Conservation (phyloP, 306 rosid species). For the barrel medic (Medicago truncatula) region MtrunA17r5.0-ANR NC_053047.1:3051001-3051500, state of each 20-base stretch:
- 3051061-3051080: background rate
- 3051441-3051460: background rate
- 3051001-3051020: background rate
- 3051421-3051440: conserved; percentile 24
- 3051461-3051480: background rate
- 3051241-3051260: conserved; percentile 20
- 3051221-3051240: conserved; percentile 29
- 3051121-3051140: conserved; percentile 3
- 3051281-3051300: conserved; percentile 37
- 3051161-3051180: background rate
- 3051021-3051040: background rate
- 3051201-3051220: background rate
- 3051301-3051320: conserved; percentile 44
- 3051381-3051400: conserved; percentile 95
- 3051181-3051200: background rate
- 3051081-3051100: background rate
- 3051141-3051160: background rate
- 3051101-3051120: conserved; percentile 3
- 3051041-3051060: background rate
- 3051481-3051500: conserved; percentile 20
- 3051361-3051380: conserved; percentile 97
- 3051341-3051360: conserved; percentile 88
- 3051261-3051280: conserved; percentile 32
- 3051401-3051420: conserved; percentile 31
- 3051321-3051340: conserved; percentile 79